Base-by-base conservation (phyloP, 257 asterid species). In the Fraxinus quadrangulata region DNA sequence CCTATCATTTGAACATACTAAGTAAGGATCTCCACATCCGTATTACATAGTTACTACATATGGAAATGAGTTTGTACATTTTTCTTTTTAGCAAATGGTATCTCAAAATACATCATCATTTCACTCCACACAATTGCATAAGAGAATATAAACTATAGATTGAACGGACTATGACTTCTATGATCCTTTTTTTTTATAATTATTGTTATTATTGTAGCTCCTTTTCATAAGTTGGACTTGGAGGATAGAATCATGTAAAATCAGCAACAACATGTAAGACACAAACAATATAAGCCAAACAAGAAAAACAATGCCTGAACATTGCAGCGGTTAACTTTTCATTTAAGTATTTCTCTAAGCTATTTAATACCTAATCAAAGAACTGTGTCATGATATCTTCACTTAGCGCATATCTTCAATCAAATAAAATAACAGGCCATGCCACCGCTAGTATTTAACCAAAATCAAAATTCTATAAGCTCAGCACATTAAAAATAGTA, bases 1-100 rank as follows among this genome's bases (percentile, higher is more conserved):
- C 99, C 99, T 91, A 65, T 74, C 76, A 83, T 54, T 47, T 26
- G 34, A 39, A 71, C n/a, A 24, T 1, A 71, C 3, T 73, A 70
- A 77, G 9, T 73, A 83, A 75, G n/a, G 26, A 81, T 49, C 17
- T 34, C 3, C 6, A 9, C 9, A 66, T 28, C 24, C 28, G 3
- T 21, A 78, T 19, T 56, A 9, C 33, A 54, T 78, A 36, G 66
- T 56, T 56, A 59, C 67, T 59, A 61, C 74, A 77, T 19, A 66
- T 23, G n/a, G 51, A 39, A 66, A 61, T 30, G 24, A 33, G 28
- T 49, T 75, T 23, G 73, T 26, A 76, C 72, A 66, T 12, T 11
- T 47, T 16, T 26, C 12, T 71, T 70, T 71, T 63, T 59, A 80
- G 84, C 11, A 83, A 71, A 56, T 75, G 80, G 67, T 49, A 65